Percentiles rank a stretch among this genome's conserved stretches.
These are phyloP conservation scores for Penicillium crustosum DNA, from an alignment of 2,329 filamentous ascomycete species.

Conservation along the genomic window DNA sequence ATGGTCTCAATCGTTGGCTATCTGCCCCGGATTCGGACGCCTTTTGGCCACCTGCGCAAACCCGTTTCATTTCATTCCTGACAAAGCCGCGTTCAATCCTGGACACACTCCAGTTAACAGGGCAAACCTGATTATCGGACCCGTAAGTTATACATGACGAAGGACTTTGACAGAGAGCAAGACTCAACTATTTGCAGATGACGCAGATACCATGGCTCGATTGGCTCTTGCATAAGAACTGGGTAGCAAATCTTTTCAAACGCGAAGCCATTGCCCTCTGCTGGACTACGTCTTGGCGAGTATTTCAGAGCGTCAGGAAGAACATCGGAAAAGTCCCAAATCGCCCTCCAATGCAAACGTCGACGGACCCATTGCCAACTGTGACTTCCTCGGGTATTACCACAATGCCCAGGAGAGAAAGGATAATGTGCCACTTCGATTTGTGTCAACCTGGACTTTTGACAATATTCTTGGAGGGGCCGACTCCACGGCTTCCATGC, in stretches of 20 bases:
- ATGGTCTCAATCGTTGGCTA: neutral
- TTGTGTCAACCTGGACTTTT: conserved; percentile 8
- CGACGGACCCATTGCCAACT: conserved; percentile 3
- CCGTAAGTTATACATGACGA: conserved; percentile 1
- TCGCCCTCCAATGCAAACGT: conserved; percentile 2
- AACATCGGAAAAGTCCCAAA: conserved; percentile 5
- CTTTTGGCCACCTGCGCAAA: neutral
- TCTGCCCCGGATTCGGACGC: neutral
- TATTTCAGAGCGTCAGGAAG: conserved; percentile 6
- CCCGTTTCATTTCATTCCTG: neutral
- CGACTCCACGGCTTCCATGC: conserved; percentile 9
- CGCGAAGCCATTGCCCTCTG: conserved; percentile 10
- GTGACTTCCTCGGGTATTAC: conserved; percentile 11
- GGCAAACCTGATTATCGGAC: conserved; percentile 5
- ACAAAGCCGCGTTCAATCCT: neutral
- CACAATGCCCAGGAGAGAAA: conserved; percentile 8
- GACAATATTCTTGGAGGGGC: conserved; percentile 7
- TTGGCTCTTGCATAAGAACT: conserved; percentile 22
- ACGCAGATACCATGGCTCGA: conserved; percentile 33
- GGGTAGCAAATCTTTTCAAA: conserved; percentile 14
- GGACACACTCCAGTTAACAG: conserved; percentile 1
- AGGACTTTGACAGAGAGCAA: neutral
- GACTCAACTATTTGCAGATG: conserved; percentile 16
- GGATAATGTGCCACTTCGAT: conserved; percentile 9
- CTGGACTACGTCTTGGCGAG: conserved; percentile 9